Base-by-base conservation (phyloP, 176 grass and related monocot genomes). In the Bromus sterilis region DNA sequence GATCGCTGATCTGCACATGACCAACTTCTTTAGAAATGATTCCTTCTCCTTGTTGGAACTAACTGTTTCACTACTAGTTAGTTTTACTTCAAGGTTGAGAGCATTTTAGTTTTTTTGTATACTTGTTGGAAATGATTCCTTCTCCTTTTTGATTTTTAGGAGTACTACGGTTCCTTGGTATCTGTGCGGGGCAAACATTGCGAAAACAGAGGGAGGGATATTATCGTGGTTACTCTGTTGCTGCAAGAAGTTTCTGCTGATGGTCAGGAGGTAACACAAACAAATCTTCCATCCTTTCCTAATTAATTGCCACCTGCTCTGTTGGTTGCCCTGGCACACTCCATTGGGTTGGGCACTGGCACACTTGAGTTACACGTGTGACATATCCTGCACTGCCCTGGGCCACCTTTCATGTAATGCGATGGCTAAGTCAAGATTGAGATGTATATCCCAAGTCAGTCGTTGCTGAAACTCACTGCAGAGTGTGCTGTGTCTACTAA, bases 291-390 rank as follows among this genome's bases (percentile, higher is more conserved):
- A 51, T 21, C 20, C 48, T 51, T 85, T 71, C 85, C 29, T 53
- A 78, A 46, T 78, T 82, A 70, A 87, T 78, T 20, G 56, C 41
- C 77, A 71, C 42, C 74, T 61, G 73, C 13, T 29, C 53, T 51
- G 79, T 87, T 87, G 64, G 74, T 82, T 78, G 53, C 37, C 41
- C 63, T 77, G 40, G 79, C 73, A 71, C 73, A 64, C 75, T 77
- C 65, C 65, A 71, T 71, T 71, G 24, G 40, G 24, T 71, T 71
- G 24, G 40, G 24, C 67, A 87, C 41, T 58, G 60, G 60, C 11
- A 53, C 1, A 4, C 35, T 77, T 70, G 56, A 41, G 8, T 70
- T 31, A 51, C 31, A 82, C 64, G 32, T 71, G 63, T 23, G 28
- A 9, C 29, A 59, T 75, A 58, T 81, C 28, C 30, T 67, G 28